Evolutionary conservation across 2,329 filamentous ascomycete genomes (phyloP).

Genomic region (Aaosphaeria pasadenensis): DNA sequence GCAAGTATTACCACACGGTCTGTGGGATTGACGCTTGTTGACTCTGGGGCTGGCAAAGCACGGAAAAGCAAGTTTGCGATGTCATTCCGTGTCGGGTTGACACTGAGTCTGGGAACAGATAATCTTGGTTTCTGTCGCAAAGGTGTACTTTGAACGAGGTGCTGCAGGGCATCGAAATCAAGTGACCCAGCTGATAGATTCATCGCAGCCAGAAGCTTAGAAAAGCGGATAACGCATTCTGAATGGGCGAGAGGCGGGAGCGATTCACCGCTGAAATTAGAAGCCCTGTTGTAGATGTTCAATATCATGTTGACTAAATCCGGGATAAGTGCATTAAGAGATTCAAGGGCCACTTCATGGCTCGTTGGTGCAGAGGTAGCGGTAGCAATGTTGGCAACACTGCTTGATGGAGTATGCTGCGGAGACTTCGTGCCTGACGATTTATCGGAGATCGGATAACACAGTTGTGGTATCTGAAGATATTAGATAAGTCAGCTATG

Average conservation of each 20-base stretch:
- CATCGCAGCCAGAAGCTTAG: conserved; percentile 65
- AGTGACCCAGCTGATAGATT: conserved; percentile 65
- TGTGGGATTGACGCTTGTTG: conserved; percentile 63
- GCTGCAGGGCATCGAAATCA: conserved; percentile 54
- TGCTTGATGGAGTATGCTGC: conserved; percentile 39
- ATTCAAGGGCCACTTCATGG: conserved; percentile 41
- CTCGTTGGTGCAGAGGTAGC: conserved; percentile 44
- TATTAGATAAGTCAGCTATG: conserved; percentile 3
- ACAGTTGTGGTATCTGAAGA: conserved; percentile 51
- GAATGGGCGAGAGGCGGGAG: conserved; percentile 69
- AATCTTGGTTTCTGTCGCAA: conserved; percentile 42
- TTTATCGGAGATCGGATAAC: conserved; percentile 51
- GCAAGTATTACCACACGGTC: conserved; percentile 78
- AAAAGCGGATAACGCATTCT: conserved; percentile 71
- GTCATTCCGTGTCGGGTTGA: conserved; percentile 34
- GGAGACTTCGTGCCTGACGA: conserved; percentile 41
- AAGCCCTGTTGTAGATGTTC: conserved; percentile 68
- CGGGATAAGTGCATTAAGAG: conserved; percentile 60
- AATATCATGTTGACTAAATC: conserved; percentile 74
- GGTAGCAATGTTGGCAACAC: conserved; percentile 35
- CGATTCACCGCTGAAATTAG: conserved; percentile 60
- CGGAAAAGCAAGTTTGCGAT: conserved; percentile 36
- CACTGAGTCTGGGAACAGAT: conserved; percentile 31
- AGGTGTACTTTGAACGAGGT: conserved; percentile 41
- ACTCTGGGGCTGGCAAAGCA: conserved; percentile 51